A percentile compares a stretch with the other conserved stretches of the same genome.
Evolutionary conservation across 2,329 filamentous ascomycete genomes (phyloP).

Genomic region (Alternaria postmessia): DNA sequence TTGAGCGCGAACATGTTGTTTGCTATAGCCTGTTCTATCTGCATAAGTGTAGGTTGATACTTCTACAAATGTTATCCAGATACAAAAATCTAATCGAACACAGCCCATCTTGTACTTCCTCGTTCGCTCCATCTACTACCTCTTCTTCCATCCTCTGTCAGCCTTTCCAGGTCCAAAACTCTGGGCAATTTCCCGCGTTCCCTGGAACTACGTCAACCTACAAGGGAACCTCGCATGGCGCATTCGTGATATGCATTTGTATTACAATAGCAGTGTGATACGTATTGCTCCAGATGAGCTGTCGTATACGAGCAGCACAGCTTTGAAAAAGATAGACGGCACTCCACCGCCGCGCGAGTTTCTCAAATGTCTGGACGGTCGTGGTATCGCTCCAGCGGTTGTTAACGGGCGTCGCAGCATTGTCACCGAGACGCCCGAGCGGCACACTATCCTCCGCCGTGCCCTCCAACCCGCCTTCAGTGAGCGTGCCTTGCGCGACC

Average conservation of each 20-base stretch:
- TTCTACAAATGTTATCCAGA: not conserved
- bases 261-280: conserved; percentile 6
- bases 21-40: not conserved
- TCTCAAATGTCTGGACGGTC: conserved; percentile 5
- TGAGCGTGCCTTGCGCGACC: conserved; percentile 6
- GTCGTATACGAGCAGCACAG: not conserved
- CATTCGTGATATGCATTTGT: conserved; percentile 6
- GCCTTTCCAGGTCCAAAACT: conserved; percentile 16
- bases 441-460: not conserved
- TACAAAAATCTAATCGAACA: not conserved
- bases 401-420: conserved; percentile 5
- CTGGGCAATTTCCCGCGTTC: conserved; percentile 11
- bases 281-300: conserved; percentile 11
- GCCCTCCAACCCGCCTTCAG: conserved; percentile 6
- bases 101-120: not conserved
- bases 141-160: conserved; percentile 7
- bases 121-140: conserved; percentile 6
- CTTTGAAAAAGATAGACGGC: conserved; percentile 10
- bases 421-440: conserved; percentile 5
- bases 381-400: conserved; percentile 6
- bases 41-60: not conserved
- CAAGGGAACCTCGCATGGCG: conserved; percentile 2
- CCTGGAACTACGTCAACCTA: conserved; percentile 6
- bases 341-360: conserved; percentile 15
- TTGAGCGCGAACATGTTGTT: not conserved